Base-by-base conservation (phyloP, 208 protist species). In the Blastocrithidia nonstop region DNA sequence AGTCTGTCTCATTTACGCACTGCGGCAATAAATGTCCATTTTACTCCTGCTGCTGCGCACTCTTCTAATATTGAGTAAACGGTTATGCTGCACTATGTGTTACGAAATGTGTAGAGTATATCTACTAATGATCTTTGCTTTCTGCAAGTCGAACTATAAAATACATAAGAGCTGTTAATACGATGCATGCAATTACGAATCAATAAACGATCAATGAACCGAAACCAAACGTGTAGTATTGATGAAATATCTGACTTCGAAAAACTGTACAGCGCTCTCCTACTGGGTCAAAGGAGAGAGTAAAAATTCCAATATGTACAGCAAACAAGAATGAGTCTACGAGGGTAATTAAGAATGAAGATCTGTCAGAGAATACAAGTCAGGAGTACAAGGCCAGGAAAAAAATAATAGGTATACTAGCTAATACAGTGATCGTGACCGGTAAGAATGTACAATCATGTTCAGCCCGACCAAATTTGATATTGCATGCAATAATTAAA, bases 341-440 rank as follows among this genome's bases (percentile, higher is more conserved):
- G 58, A 65, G 71, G 47, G 60, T 66, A 25, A 78, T 50, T 22
- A 53, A 48, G 39, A 66, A 40, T 31, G 53, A 28, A 24, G 26
- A 25, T 16, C 8, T 42, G 6, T 42, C 54, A 0, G n/a, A 43
- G 23, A 62, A 43, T 0, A 60, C 25, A 13, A 79, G 47, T 6
- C 42, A 17, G 29, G 51, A 26, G 40, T 57, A 66, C 20, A 74
- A 15, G 0, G 63, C 19, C 22, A 69, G 24, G 5, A 69, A 45
- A 31, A 62, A 62, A 9, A 62, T 21, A 13, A 62, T 39, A n/a
- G 60, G 54, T 9, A 69, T 35, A 25, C 52, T 35, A 0, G 60
- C 43, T 2, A 80, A 33, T 20, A 43, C 16, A 6, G 78, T 38
- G 42, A 68, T 51, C 3, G 41, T 45, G 23, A 56, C 29, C 19